Evolutionary conservation across 257 asterid species (phyloP), one percentile per base, ranked within the genome.

Genomic region (Galeopsis tetrahit): DNA sequence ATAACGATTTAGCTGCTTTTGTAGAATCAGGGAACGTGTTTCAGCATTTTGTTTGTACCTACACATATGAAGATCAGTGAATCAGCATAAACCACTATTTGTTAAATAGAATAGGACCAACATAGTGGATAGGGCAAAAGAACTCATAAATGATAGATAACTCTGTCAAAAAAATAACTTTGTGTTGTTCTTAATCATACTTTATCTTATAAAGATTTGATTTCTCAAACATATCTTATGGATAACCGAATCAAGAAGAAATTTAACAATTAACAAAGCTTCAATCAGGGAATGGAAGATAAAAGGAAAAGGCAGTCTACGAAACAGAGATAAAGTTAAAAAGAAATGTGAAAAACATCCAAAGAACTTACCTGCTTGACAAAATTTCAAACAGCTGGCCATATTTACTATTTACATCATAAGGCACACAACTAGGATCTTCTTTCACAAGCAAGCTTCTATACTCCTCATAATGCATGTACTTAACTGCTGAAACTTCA

Each of bases 401-500:
- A 62, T 92, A 95, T 80, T 71, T 82, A 60, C 82, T 89, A 81
- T 83, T 75, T 77, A 88, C 85, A 81, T 92, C 95, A 79, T 95
- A 95, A 38, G 95, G 95, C 78, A 87, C 98, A 62, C 79, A 88
- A 6, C 82, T 77, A 66, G 98, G 90, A 81, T 92, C 98, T 80
- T 83, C 88, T 69, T 87, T 84, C 44, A 79, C 88, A 70, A 95
- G 95, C 80, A 87, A 82, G 70, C 87, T 78, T 84, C 82, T 87
- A 36, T 95, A 95, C 77, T 92, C 92, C 80, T 91, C 90, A 44
- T 79, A 46, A 21, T 89, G 81, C 76, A 90, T 75, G 82, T 92
- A 95, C 80, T 95, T 95, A 60, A 95, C 98, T 51, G 96, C 96
- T 76, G 98, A 91, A 77, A 95, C 99, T 81, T 95, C 99, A 71